phyloP scores from a whole-genome alignment of 495 filamentous ascomycete genomes.

The Neurospora sp. region DNA sequence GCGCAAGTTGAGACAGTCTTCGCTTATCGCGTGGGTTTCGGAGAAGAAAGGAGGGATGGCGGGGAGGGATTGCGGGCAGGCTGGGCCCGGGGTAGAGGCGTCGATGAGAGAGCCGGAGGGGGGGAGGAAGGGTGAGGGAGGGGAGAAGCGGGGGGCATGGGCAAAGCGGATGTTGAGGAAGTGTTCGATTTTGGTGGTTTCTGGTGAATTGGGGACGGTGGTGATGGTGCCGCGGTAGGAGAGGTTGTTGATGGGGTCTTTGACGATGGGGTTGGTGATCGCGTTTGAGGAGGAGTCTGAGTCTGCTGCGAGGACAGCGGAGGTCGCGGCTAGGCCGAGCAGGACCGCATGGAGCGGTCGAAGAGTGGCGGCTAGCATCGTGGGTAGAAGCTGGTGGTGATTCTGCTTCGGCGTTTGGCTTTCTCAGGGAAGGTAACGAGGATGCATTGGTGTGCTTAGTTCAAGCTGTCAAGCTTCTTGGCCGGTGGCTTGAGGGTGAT shows the following conservation, averaged over 20 bases:
- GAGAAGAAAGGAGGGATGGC: slow-evolving; percentile 28
- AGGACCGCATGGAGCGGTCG: neutral
- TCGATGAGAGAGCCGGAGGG: slow-evolving; percentile 19
- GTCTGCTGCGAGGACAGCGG: neutral
- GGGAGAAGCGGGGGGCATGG: slow-evolving; percentile 30
- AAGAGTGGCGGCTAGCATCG: neutral
- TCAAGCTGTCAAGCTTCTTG: neutral
- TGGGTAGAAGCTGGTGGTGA: neutral
- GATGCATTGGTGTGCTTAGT: neutral
- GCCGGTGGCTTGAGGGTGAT: neutral
- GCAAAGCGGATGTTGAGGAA: slow-evolving; percentile 35
- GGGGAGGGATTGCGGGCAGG: slow-evolving; percentile 27
- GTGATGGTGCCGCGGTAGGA: neutral
- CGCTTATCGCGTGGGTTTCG: slow-evolving; percentile 23
- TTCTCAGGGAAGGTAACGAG: neutral
- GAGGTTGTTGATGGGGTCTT: neutral
- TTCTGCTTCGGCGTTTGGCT: neutral
- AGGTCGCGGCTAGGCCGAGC: neutral
- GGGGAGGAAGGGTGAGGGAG: slow-evolving; percentile 21
- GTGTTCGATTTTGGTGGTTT: slow-evolving; percentile 19
- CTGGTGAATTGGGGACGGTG: neutral
- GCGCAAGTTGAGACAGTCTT: slow-evolving; percentile 34
- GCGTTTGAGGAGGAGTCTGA: too few species aligned
- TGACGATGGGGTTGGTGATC: neutral
- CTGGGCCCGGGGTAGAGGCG: slow-evolving; percentile 25